Evolutionary conservation across 2,329 filamentous ascomycete genomes (phyloP), one percentile per base, ranked within the genome.

Genomic region (Eurotiales sp.): DNA sequence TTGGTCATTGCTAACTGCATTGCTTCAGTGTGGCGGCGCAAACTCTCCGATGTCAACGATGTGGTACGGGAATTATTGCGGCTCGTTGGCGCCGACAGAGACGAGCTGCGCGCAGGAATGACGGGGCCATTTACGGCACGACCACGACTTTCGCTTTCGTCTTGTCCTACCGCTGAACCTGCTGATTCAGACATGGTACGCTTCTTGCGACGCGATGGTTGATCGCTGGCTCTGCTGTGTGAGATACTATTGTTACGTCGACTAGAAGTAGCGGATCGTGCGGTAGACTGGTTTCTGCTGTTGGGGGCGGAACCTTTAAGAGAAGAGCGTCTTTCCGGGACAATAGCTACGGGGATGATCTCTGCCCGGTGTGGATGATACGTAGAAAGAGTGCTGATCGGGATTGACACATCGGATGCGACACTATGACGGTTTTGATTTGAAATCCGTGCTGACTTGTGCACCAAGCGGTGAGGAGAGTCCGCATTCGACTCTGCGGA

Each of bases 381-480:
- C 49, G 55, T 67, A n/a, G 65, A 61, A 22, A 61, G 57, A 10
- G 70, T 64, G 29, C 51, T 53, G 25, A 25, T 27, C 36, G 46
- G 41, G 19, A 45, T 23, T 6, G 72, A 71, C 12, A 69, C 59
- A 42, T 74, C 73, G 2, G 74, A 75, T 4, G 64, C 65, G 46
- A 70, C 62, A 51, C 72, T 76, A 55, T 62, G 66, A 23, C 72
- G 69, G 52, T 74, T 68, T 48, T 73, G 67, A 41, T 79, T 74
- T 11, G 72, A 72, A 39, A 81, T 75, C 19, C 72, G 75, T 32
- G 70, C 72, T 29, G 69, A 68, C 58, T 78, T 80, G 57, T 80
- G 78, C 15, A 77, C 64, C 17, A 80, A 64, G 39, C 73, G 74
- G 61, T 74, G 77, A 29, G 75, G 68, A 10, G 71, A 71, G 23